Evolutionary conservation across 345 rosid species (phyloP).

Genomic region (Draba incana): DNA sequence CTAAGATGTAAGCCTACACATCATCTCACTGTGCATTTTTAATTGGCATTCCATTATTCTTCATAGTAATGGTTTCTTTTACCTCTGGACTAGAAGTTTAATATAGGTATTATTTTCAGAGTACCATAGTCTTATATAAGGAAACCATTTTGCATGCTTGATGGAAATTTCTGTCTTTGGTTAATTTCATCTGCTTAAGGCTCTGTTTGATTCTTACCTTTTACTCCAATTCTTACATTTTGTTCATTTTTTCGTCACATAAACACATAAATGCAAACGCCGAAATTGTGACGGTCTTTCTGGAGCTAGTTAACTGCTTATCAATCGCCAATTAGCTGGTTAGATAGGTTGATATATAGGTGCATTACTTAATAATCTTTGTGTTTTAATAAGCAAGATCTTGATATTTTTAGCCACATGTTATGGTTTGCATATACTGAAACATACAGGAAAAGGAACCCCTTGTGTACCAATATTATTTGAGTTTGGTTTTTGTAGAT

Average conservation of each 20-base stretch:
- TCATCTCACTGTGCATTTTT: conserved; percentile 16
- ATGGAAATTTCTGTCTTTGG: neutral
- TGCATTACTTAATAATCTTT: neutral
- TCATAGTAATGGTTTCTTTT: conserved; percentile 4
- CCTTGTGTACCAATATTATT: neutral
- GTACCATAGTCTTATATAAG: neutral
- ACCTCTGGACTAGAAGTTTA: conserved; percentile 13
- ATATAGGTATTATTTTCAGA: neutral
- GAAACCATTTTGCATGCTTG: neutral
- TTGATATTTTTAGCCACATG: neutral
- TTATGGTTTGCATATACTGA: neutral
- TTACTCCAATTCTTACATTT: neutral
- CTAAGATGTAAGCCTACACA: conserved; percentile 68
- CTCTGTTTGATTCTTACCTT: neutral
- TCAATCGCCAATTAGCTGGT: neutral
- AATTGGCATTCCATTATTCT: conserved; percentile 9
- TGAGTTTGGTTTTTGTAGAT: conserved; percentile 52
- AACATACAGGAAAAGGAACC: conserved; percentile 8
- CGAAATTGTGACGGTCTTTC: neutral
- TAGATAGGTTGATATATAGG: conserved; percentile 14
- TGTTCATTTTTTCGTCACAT: too few relatives aligned
- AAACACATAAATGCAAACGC: neutral
- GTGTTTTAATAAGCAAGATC: neutral
- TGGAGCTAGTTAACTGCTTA: neutral
- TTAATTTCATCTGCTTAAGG: conserved; percentile 1